These are phyloP conservation scores for Colletotrichum limetticola DNA, from an alignment of 2,329 filamentous ascomycete genomes.

Conservation along the genomic window DNA sequence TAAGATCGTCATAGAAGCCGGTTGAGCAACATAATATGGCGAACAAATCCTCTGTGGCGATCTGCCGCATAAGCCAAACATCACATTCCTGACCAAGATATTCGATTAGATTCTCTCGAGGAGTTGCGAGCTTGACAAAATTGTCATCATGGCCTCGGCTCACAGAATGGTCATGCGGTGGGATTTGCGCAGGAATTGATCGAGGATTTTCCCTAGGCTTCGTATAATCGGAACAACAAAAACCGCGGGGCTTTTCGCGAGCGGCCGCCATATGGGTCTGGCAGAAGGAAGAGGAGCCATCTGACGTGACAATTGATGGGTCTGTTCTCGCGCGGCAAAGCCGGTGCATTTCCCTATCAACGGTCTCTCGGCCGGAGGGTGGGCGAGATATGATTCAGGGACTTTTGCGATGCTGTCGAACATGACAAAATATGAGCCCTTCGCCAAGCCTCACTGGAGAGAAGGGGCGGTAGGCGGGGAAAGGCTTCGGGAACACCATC, in stretches of 20 bases:
- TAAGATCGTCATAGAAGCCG: background rate
- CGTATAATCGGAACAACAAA: background rate
- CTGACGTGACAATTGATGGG: constrained; percentile 28
- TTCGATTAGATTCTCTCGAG: background rate
- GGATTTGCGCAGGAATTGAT: background rate
- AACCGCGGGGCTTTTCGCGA: constrained; percentile 3
- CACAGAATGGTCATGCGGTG: background rate
- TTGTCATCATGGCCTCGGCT: constrained; percentile 5
- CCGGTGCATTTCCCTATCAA: constrained; percentile 23
- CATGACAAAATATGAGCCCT: constrained; percentile 21
- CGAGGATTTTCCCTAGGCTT: background rate
- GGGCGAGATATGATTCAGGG: constrained; percentile 27
- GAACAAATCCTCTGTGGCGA: background rate
- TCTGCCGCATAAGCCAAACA: background rate
- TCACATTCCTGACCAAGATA: background rate
- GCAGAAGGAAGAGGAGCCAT: background rate
- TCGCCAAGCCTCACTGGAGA: constrained; percentile 15
- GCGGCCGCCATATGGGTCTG: constrained; percentile 21
- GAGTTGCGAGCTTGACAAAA: background rate
- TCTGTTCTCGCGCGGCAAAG: constrained; percentile 21
- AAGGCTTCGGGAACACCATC: background rate
- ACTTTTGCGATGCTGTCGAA: constrained; percentile 25
- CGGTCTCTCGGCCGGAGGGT: constrained; percentile 9
- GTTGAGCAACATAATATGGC: background rate
- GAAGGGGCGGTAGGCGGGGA: constrained; percentile 13